These are phyloP conservation scores for Melastoma candidum DNA, from an alignment of 441 rosid species.

Conservation along the genomic window DNA sequence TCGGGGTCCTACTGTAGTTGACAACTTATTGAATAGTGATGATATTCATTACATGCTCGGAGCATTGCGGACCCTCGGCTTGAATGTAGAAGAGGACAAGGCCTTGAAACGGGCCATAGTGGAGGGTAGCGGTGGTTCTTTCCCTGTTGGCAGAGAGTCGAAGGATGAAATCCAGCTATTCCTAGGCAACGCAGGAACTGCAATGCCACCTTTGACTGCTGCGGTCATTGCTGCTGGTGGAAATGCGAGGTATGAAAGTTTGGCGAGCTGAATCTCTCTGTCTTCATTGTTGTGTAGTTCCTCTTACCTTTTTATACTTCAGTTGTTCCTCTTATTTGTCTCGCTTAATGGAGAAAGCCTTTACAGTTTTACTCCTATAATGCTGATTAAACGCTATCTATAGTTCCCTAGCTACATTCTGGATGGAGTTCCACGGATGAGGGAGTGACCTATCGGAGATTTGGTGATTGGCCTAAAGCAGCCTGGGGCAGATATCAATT, in stretches of 20 bases:
- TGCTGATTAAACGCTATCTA: not conserved
- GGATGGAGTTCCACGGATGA: conserved; percentile 95
- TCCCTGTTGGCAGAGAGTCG: conserved; percentile 54
- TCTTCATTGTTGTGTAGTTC: too few species aligned
- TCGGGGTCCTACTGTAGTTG: conserved; percentile 82
- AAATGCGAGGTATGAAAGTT: conserved; percentile 48
- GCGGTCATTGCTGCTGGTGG: conserved; percentile 96
- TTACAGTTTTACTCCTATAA: too few species aligned
- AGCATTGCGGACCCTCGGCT: conserved; percentile 70
- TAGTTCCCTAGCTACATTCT: conserved; percentile 56
- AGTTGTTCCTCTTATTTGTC: too few species aligned
- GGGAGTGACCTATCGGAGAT: conserved; percentile 98
- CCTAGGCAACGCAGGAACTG: conserved; percentile 97
- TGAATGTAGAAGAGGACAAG: conserved; percentile 48
- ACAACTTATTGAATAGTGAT: conserved; percentile 86
- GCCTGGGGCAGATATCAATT: conserved; percentile 84
- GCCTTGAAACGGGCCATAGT: conserved; percentile 54
- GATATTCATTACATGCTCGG: conserved; percentile 89
- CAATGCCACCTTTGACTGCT: conserved; percentile 98
- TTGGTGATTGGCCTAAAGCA: conserved; percentile 84
- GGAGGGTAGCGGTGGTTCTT: conserved; percentile 80
- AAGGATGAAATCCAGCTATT: conserved; percentile 56
- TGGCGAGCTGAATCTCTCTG: too few species aligned
- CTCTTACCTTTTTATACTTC: too few species aligned
- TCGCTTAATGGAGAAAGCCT: too few species aligned